Conservation (phyloP, 306 rosid genomes). For the Dalbergia oliveri region DNA sequence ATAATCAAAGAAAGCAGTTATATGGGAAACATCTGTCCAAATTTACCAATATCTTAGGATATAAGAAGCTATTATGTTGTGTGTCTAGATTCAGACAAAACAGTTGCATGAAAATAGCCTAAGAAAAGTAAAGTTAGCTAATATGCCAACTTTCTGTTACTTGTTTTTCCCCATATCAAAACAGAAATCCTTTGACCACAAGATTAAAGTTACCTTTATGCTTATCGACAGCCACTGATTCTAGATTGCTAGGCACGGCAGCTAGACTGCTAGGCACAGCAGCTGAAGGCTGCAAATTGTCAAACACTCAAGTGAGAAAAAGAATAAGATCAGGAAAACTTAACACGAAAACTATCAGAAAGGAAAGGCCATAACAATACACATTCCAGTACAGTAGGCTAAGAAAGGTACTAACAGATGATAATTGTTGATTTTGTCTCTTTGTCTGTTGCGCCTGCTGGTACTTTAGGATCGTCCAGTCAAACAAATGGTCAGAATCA, state of each 20-base stretch:
- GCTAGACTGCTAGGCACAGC: slow-evolving; percentile 52
- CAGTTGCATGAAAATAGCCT: slow-evolving; percentile 11
- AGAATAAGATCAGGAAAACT: slow-evolving; percentile 36
- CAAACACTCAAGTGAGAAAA: slow-evolving; percentile 38
- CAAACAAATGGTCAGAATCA: slow-evolving; percentile 67
- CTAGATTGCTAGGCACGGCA: slow-evolving; percentile 52
- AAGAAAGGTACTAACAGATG: slow-evolving; percentile 54
- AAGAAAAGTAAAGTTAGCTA: slow-evolving; percentile 3
- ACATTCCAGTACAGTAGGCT: slow-evolving; percentile 8
- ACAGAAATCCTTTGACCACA: slow-evolving; percentile 4
- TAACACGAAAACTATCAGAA: slow-evolving; percentile 32
- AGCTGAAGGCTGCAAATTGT: slow-evolving; percentile 54
- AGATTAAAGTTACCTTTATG: slow-evolving; percentile 51
- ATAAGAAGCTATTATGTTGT: slow-evolving; percentile 11
- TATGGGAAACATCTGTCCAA: slow-evolving; percentile 18
- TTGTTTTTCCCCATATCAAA: slow-evolving; percentile 7
- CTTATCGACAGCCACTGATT: slow-evolving; percentile 42
- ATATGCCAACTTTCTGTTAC: not conserved
- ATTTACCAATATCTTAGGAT: not conserved
- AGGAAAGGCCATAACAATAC: slow-evolving; percentile 30
- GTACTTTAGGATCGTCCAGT: slow-evolving; percentile 85
- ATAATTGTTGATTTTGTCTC: slow-evolving; percentile 45
- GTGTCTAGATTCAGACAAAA: not conserved
- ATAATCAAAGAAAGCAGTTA: not conserved
- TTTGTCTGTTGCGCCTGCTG: slow-evolving; percentile 60